These are phyloP conservation scores for Suhomyces bribrorum DNA, from an alignment of 1,139 yeast species.

Conservation along the genomic window DNA sequence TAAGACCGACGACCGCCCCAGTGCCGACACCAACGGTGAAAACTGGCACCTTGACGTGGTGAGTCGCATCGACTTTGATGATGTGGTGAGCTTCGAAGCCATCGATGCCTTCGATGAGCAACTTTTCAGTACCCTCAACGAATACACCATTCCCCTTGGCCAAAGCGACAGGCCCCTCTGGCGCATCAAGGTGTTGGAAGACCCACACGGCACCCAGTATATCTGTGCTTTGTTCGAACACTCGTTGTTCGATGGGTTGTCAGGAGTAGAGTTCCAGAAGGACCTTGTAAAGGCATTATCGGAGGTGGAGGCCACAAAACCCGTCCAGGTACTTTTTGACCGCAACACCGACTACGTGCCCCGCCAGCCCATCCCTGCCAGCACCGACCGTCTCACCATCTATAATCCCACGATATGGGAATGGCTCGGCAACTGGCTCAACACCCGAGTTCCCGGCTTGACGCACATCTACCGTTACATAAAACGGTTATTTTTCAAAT, in stretches of 20 bases:
- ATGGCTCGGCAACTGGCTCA: neutral
- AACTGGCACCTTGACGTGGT: conserved; percentile 25
- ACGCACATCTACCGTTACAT: neutral
- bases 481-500: neutral
- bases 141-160: conserved; percentile 19
- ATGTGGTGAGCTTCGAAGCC: conserved; percentile 23
- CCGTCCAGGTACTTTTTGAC: conserved; percentile 4
- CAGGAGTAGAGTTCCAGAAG: conserved; percentile 16
- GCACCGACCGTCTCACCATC: conserved; percentile 1
- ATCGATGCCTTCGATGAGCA: conserved; percentile 19
- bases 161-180: conserved; percentile 27
- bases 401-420: neutral
- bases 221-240: conserved; percentile 16
- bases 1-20: conserved; percentile 15
- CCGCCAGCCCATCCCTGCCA: neutral
- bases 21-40: conserved; percentile 14
- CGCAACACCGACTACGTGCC: conserved; percentile 4
- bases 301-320: conserved; percentile 3
- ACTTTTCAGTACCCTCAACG: conserved; percentile 20
- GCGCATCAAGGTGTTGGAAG: conserved; percentile 24
- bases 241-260: conserved; percentile 17
- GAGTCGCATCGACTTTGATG: conserved; percentile 23
- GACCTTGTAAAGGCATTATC: conserved; percentile 15
- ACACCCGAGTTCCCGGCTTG: neutral
- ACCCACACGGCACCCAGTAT: conserved; percentile 8